Evolutionary conservation across 371 early-diverging fungal genomes (phyloP).

Genomic region (Capillidium heterosporum): DNA sequence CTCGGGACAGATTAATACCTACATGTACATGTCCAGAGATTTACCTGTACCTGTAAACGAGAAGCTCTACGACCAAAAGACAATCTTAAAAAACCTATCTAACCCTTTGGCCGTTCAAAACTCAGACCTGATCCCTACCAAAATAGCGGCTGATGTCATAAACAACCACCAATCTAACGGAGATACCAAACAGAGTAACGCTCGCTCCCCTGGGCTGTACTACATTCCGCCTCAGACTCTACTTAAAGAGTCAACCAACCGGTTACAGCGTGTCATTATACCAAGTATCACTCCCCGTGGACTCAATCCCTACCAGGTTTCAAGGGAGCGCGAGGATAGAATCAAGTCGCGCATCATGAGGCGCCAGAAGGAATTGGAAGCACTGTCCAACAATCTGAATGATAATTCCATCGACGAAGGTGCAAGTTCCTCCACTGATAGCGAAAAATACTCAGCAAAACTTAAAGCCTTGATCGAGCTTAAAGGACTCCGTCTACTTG

Average conservation of each 20-base stretch:
- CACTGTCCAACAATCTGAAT: constrained; percentile 30
- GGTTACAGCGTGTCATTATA: constrained; percentile 45
- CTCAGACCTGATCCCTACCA: not conserved
- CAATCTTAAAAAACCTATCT: not conserved
- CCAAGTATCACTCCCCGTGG: constrained; percentile 62
- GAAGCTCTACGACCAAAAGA: not conserved
- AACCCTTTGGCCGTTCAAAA: not conserved
- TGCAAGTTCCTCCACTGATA: constrained; percentile 1
- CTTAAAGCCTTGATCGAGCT: constrained; percentile 64
- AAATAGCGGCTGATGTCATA: not conserved
- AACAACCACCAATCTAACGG: not conserved
- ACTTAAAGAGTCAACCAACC: constrained; percentile 25
- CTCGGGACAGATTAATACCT: not conserved
- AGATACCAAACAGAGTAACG: not conserved
- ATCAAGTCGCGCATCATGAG: constrained; percentile 41
- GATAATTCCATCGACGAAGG: constrained; percentile 16
- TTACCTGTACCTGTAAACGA: not conserved
- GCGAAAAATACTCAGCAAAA: constrained; percentile 19
- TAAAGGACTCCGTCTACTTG: constrained; percentile 45
- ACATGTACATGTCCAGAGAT: constrained; percentile 1
- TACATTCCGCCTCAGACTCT: constrained; percentile 27
- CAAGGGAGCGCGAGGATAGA: constrained; percentile 53
- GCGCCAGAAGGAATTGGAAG: constrained; percentile 59
- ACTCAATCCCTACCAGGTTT: constrained; percentile 49
- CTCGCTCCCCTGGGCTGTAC: not conserved